phyloP scores from a whole-genome alignment of 169 alveolate genomes.

The Plasmodium billcollinsi region DNA sequence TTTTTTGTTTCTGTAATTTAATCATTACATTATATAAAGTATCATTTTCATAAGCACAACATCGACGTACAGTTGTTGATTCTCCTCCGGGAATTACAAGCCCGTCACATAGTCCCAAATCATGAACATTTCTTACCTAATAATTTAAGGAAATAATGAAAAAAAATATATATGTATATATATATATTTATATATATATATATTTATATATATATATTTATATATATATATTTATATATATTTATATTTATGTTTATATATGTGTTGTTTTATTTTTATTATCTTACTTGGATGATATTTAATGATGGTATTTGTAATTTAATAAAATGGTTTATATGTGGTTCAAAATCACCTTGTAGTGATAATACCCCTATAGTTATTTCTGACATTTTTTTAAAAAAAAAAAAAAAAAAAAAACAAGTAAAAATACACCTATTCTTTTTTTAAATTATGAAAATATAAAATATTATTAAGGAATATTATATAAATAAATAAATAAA shows the following conservation, averaged over 20 bases:
- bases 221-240: too few species aligned
- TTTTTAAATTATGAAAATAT: too few species aligned
- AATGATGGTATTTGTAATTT: slow-evolving; percentile 43
- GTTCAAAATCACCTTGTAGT: slow-evolving; percentile 67
- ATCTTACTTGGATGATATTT: slow-evolving; percentile 18
- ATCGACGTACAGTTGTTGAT: slow-evolving; percentile 50
- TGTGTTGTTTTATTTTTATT: too few species aligned
- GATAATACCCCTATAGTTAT: slow-evolving; percentile 64
- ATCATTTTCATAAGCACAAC: slow-evolving; percentile 61
- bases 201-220: too few species aligned
- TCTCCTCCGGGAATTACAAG: slow-evolving; percentile 76
- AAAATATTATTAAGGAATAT: too few species aligned
- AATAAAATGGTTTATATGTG: slow-evolving; percentile 49
- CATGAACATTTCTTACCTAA: slow-evolving; percentile 42
- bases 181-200: not conserved
- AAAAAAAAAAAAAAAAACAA: not conserved
- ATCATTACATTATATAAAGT: slow-evolving; percentile 51
- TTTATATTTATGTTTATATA: too few species aligned
- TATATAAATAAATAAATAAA: too few species aligned
- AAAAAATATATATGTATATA: not conserved
- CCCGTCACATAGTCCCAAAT: slow-evolving; percentile 50
- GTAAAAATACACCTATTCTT: too few species aligned
- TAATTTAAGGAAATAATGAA: not conserved
- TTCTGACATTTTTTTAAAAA: slow-evolving; percentile 14
- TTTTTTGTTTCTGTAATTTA: too few species aligned